Base-by-base conservation (phyloP, 2,329 filamentous ascomycete genomes). In the Ophiostoma quercus region DNA sequence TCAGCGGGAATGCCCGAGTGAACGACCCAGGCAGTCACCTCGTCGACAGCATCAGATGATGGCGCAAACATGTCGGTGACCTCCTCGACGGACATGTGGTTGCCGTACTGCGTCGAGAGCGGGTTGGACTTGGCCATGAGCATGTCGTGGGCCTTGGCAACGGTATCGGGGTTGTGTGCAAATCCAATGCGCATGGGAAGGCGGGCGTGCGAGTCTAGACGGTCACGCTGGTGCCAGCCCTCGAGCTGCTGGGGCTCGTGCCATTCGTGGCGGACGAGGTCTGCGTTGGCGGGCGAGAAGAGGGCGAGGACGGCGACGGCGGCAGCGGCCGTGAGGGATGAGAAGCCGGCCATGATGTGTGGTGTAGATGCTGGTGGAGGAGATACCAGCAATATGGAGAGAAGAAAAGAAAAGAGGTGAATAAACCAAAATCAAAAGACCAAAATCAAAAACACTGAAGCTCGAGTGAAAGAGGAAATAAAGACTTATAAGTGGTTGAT, bases 11-110 rank as follows among this genome's bases (percentile, higher is more conserved):
- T 78, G 39, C 78, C 78, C n/a, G 77, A 72, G 11, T 71, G 71
- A 2, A 73, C 71, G 2, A 81, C 72, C 79, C 79, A 81, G 41
- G 71, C 70, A 2, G 74, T 71, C 1, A 81, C 78, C 3, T 75
- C 72, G 14, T 79, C 76, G 8, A 79, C 75, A 34, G 75, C 76
- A 12, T 76, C 74, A 32, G 74, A 70, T 25, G 75, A 67, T 0
- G 80, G 80, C 41, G 79, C 77, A 68, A 81, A 81, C 69, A 79
- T 75, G 37, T 79, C 76, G 41, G 77, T 74, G 22, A 80, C 77
- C 69, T 81, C 77, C 9, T 78, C 73, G 2, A 76, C 68, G 5
- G 76, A 78, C 76, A 79, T 78, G 73, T 81, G 78, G 68, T 80
- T 77, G 43, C 79, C 79, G 71, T 78, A 81, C 39, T 76, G 76